Percentiles rank a stretch among this genome's conserved stretches.
Conservation (phyloP, 2,329 filamentous ascomycete genomes). For the Rhinocladiella mackenziei region DNA sequence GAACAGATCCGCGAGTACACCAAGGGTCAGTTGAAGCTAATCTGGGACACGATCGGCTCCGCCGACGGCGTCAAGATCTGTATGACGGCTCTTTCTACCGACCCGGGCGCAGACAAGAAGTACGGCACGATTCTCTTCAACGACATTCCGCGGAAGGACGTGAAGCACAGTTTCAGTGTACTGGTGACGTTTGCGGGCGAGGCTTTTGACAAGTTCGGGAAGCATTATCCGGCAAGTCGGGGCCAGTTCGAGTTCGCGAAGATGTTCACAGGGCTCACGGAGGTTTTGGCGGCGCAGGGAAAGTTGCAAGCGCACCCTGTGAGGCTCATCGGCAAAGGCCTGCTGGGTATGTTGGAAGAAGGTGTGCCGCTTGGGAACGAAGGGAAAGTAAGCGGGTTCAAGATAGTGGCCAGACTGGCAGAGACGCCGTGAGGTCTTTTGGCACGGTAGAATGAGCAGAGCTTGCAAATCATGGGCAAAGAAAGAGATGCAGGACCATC, state of each 20-base stretch:
- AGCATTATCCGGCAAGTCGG: constrained; percentile 15
- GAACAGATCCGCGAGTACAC: constrained; percentile 34
- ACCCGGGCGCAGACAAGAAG: constrained; percentile 28
- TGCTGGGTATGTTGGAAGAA: constrained; percentile 43
- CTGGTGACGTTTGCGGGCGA: constrained; percentile 36
- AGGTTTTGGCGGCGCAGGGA: constrained; percentile 40
- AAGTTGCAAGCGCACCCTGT: constrained; percentile 44
- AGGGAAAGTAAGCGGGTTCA: constrained; percentile 44
- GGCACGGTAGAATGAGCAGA: no score
- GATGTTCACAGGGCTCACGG: constrained; percentile 40
- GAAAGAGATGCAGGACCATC: no score
- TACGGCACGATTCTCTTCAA: constrained; percentile 32
- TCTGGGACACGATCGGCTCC: constrained; percentile 37
- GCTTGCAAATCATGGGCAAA: no score
- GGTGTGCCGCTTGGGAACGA: constrained; percentile 43
- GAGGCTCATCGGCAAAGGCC: constrained; percentile 40
- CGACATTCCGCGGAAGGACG: constrained; percentile 32
- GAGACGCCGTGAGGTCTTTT: constrained; percentile 16
- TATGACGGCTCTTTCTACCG: constrained; percentile 34
- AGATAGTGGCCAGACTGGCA: constrained; percentile 43
- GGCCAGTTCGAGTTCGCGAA: constrained; percentile 43
- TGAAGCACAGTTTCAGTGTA: constrained; percentile 32
- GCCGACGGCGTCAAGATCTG: constrained; percentile 33
- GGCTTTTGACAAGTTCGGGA: constrained; percentile 24
- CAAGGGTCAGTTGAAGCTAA: constrained; percentile 37